These are phyloP conservation scores for Centella asiatica DNA, from an alignment of 129 eudicot species.

Conservation along the genomic window DNA sequence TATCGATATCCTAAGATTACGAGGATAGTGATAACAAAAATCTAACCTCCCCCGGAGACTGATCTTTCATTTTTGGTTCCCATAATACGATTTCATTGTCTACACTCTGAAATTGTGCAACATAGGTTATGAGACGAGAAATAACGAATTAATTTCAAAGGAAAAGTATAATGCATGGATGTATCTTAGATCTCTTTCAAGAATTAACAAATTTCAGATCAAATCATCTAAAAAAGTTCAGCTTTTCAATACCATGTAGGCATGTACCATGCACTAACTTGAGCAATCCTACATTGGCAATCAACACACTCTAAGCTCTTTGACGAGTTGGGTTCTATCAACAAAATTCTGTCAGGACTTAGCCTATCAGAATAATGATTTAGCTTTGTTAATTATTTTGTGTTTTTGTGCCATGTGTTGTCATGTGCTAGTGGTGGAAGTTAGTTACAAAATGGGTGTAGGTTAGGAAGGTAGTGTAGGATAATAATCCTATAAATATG, in stretches of 20 bases:
- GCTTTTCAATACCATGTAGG: background rate
- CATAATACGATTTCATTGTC: conserved; percentile 90
- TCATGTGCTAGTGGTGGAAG: no score
- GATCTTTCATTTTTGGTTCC: conserved; percentile 99
- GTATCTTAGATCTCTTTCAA: background rate
- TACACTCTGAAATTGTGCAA: conserved; percentile 57
- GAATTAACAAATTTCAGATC: background rate
- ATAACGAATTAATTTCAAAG: background rate
- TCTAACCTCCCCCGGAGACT: conserved; percentile 99
- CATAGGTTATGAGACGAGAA: conserved; percentile 5
- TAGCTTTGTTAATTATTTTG: no score
- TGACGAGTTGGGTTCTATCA: no score
- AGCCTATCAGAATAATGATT: no score
- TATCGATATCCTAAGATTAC: background rate
- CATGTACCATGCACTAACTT: background rate
- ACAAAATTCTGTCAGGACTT: no score
- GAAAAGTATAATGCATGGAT: background rate
- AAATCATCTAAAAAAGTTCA: no score
- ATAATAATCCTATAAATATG: no score
- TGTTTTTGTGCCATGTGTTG: no score
- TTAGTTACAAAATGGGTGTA: no score
- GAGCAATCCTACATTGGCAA: no score
- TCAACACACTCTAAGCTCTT: no score
- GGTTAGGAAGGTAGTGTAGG: no score
- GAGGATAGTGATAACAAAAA: background rate